Base-by-base conservation (phyloP, 2,329 filamentous ascomycete species). In the Xylariaceae sp. region DNA sequence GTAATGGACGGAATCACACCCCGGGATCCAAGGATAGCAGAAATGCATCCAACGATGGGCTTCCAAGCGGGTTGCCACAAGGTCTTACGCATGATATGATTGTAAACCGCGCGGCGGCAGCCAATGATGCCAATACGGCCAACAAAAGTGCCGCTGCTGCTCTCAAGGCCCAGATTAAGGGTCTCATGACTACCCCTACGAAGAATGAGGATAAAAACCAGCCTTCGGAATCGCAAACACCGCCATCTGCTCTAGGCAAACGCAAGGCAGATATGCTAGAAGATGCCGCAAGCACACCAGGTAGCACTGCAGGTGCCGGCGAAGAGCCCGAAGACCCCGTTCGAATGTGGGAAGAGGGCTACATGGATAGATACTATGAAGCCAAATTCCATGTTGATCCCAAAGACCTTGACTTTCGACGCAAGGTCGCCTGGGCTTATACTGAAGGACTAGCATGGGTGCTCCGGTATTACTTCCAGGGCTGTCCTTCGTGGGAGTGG, bases 401-500 rank as follows among this genome's bases (percentile, higher is more conserved):
- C 2, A 81, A 86, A 46, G 88, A 99, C 66, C 76, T 87, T 43
- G 87, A 84, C 45, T 97, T 97, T 69, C 87, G 92, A 47, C 87
- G 91, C 68, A 82, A 90, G 63, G 95, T 99, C 49, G 94, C 87
- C 33, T 82, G 83, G 47, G 83, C 89, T n/a, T 99, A 99, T 67
- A 90, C 92, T 11, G 90, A 97, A 73, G 94, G 94, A 33, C 79
- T 99, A 10, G 87, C 87, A 18, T 99, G 95, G 94, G 94, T 99
- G 36, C 75, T 99, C 44, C 77, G 91, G 33, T 99, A 99, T 71
- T 99, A 99, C 68, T 96, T 96, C 69, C 94, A 99, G 69, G 94
- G 94, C 22, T 99, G 94, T 62, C 90, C 94, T 18, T 96, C 90
- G 0, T 99, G 95, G 94, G 95, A 92, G 45, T 99, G 94, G 94